Percentiles rank a stretch among this genome's conserved stretches.
phyloP scores from a whole-genome alignment of 805 yeast species.

The Candida easanensis region DNA sequence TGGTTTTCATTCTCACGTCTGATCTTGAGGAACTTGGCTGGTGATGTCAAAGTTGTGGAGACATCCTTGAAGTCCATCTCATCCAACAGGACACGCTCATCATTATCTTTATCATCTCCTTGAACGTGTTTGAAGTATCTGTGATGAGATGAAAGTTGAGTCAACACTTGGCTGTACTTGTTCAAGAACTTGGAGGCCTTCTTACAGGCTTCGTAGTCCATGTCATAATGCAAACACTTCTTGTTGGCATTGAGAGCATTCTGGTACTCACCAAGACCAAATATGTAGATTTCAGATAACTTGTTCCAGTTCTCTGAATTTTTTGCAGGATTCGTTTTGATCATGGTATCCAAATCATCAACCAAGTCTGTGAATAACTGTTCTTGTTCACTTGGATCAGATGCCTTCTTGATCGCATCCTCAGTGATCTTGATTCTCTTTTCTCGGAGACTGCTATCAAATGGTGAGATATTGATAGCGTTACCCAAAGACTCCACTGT shows the following conservation, averaged over 20 bases:
- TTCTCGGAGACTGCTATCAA: conserved; percentile 34
- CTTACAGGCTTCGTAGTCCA: conserved; percentile 65
- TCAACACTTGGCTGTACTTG: conserved; percentile 35
- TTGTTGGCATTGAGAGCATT: conserved; percentile 50
- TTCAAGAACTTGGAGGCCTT: conserved; percentile 50
- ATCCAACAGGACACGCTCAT: conserved; percentile 38
- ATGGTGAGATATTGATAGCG: conserved; percentile 42
- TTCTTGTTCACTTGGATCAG: conserved; percentile 22
- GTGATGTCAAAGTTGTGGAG: conserved; percentile 32
- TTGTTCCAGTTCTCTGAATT: conserved; percentile 29
- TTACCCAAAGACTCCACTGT: conserved; percentile 33
- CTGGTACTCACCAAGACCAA: conserved; percentile 50
- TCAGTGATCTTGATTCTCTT: conserved; percentile 32
- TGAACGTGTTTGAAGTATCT: conserved; percentile 43
- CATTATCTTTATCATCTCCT: conserved; percentile 30
- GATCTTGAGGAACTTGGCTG: conserved; percentile 19
- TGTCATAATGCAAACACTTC: conserved; percentile 74
- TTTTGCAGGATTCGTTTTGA: conserved; percentile 25
- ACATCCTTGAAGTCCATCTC: conserved; percentile 41
- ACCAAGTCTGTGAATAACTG: conserved; percentile 20
- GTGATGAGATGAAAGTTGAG: conserved; percentile 38
- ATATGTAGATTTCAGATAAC: conserved; percentile 41
- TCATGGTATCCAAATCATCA: conserved; percentile 28
- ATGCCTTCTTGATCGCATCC: conserved; percentile 12
- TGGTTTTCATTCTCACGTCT: conserved; percentile 22